Conservation (phyloP, 345 rosid species). For the Eucalyptus tenuipes region DNA sequence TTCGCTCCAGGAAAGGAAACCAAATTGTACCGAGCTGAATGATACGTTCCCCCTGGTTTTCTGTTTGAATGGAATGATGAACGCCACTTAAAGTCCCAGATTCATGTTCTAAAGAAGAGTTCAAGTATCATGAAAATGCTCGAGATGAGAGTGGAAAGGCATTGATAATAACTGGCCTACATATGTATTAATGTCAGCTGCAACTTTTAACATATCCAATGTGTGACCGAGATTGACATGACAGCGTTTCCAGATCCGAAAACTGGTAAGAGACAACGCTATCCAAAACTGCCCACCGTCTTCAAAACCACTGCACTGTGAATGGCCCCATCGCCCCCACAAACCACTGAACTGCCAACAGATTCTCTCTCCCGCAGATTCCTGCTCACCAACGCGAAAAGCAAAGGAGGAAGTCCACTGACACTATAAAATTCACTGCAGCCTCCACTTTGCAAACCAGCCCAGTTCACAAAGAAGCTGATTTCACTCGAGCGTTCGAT, state of each 20-base stretch:
- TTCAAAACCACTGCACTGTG: neutral
- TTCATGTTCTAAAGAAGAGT: neutral
- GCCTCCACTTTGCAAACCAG: neutral
- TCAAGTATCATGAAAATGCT: neutral
- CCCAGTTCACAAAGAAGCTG: neutral
- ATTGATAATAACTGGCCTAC: neutral
- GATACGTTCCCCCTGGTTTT: neutral
- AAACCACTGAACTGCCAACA: constrained; percentile 9
- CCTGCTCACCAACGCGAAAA: neutral
- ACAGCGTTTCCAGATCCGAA: neutral
- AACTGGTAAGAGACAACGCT: neutral
- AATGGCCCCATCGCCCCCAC: neutral
- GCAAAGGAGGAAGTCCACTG: neutral
- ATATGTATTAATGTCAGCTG: neutral
- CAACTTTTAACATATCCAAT: neutral
- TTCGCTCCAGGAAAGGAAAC: neutral
- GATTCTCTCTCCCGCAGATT: neutral
- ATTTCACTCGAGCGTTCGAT: neutral
- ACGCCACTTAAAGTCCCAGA: neutral
- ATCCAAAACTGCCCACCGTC: neutral
- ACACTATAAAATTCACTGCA: neutral
- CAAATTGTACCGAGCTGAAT: neutral
- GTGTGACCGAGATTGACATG: neutral
- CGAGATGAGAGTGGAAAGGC: neutral
- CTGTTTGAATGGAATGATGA: neutral